Conservation (phyloP, 441 rosid genomes). For the Jatropha multifida region DNA sequence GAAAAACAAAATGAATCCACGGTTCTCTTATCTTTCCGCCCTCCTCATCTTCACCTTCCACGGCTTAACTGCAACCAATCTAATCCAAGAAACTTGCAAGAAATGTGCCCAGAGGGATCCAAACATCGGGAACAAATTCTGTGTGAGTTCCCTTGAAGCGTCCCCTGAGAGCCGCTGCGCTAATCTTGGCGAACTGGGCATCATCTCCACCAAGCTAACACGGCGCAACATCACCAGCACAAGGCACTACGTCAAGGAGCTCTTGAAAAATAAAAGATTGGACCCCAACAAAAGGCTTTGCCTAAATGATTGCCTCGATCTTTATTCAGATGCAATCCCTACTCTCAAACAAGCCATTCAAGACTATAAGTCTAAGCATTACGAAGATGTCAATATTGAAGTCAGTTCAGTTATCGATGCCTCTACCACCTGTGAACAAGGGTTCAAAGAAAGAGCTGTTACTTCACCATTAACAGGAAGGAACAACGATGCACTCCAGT, state of each 20-base stretch:
- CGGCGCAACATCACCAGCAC: slow-evolving; percentile 40
- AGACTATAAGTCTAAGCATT: slow-evolving; percentile 39
- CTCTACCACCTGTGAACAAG: slow-evolving; percentile 59
- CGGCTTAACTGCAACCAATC: slow-evolving; percentile 13
- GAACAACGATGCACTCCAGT: slow-evolving; percentile 37
- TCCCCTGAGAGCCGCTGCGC: slow-evolving; percentile 34
- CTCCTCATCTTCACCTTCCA: slow-evolving; percentile 26
- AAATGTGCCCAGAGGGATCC: slow-evolving; percentile 48
- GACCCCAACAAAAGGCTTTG: slow-evolving; percentile 35
- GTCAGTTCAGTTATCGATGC: slow-evolving; percentile 52
- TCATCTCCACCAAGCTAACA: slow-evolving; percentile 43
- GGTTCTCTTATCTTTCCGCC: slow-evolving; percentile 9
- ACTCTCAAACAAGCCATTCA: slow-evolving; percentile 33
- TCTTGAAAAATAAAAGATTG: slow-evolving; percentile 33
- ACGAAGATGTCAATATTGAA: slow-evolving; percentile 43
- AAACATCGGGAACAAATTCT: slow-evolving; percentile 49
- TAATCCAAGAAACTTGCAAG: slow-evolving; percentile 50
- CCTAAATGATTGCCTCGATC: slow-evolving; percentile 47
- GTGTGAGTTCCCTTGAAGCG: slow-evolving; percentile 45
- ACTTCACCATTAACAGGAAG: slow-evolving; percentile 43
- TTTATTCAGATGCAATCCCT: slow-evolving; percentile 49
- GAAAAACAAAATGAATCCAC: slow-evolving; percentile 15
- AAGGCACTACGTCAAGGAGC: slow-evolving; percentile 29
- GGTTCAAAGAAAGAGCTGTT: slow-evolving; percentile 43
- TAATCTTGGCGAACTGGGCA: slow-evolving; percentile 45